Percentiles rank a stretch among this genome's conserved stretches.
phyloP scores from a whole-genome alignment of 176 grass and related monocot genomes.

The Hsuehochloa calcarea region DNA sequence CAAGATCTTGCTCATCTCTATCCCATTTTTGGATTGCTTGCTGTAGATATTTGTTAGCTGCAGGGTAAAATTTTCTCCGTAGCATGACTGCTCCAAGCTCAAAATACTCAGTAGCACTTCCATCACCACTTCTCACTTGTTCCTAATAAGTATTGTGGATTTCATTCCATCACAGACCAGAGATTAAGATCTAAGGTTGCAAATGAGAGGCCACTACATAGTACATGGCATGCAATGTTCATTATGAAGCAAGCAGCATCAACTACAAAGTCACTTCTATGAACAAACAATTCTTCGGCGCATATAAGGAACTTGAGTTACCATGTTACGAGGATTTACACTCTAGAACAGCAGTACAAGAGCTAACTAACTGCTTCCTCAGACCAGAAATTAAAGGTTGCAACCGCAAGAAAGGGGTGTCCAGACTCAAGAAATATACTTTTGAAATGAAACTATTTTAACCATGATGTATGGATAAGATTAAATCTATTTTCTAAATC shows the following conservation, averaged over 20 bases:
- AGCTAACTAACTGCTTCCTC: neutral
- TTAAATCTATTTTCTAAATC: too few species aligned
- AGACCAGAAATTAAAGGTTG: too few species aligned
- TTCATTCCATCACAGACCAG: neutral
- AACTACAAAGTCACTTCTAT: neutral
- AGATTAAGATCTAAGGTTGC: neutral
- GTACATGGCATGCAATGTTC: neutral
- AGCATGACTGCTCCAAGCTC: constrained; percentile 99
- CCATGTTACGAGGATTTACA: neutral
- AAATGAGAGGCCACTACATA: neutral
- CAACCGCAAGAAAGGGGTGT: too few species aligned
- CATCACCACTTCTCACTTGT: constrained; percentile 97
- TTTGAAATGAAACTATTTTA: too few species aligned
- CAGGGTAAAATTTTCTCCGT: constrained; percentile 93
- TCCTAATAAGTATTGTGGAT: constrained; percentile 44
- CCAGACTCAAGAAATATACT: too few species aligned
- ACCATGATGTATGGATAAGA: neutral
- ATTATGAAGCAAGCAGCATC: neutral
- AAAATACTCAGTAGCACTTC: constrained; percentile 81
- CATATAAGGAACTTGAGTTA: neutral
- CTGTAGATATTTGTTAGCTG: constrained; percentile 84
- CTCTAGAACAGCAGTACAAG: neutral
- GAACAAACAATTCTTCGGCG: neutral
- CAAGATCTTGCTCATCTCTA: constrained; percentile 84
- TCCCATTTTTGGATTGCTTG: constrained; percentile 98